These are phyloP conservation scores for Arabidopsis lyrata DNA, from an alignment of 441 rosid species.

Conservation along the genomic window DNA sequence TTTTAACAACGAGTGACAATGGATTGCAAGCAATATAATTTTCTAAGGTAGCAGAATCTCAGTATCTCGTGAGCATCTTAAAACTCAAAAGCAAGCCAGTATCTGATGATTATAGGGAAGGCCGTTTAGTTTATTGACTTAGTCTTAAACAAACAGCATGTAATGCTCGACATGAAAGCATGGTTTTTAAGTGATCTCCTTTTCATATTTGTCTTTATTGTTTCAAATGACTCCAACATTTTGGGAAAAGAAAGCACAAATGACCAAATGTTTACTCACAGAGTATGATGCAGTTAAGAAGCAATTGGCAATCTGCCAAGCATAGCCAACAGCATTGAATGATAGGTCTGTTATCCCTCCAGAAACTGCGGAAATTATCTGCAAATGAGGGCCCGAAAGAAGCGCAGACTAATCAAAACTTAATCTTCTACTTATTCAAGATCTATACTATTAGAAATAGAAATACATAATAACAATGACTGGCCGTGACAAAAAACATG, in stretches of 20 bases:
- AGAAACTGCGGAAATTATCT: slow-evolving; percentile 96
- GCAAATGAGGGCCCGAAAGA: slow-evolving; percentile 39
- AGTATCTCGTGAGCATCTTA: background rate
- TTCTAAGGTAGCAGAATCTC: background rate
- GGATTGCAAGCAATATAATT: background rate
- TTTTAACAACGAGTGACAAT: background rate
- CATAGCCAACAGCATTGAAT: slow-evolving; percentile 88
- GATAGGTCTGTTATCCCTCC: slow-evolving; percentile 97
- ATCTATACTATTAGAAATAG: background rate
- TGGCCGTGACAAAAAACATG: background rate
- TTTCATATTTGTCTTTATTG: slow-evolving; percentile 24
- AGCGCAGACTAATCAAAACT: background rate
- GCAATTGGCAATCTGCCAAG: slow-evolving; percentile 93
- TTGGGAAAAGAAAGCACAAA: background rate
- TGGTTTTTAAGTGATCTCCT: slow-evolving; percentile 1
- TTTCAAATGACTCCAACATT: background rate
- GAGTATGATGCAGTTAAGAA: slow-evolving; percentile 94
- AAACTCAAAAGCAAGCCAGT: slow-evolving; percentile 10
- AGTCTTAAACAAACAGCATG: slow-evolving; percentile 9
- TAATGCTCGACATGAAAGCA: background rate
- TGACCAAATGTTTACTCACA: slow-evolving; percentile 59
- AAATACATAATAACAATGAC: background rate
- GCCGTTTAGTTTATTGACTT: slow-evolving; percentile 15
- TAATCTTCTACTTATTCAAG: background rate
- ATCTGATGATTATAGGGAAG: background rate